phyloP scores from a whole-genome alignment of 73 alveolate genomes.

The Symbiodinium pilosum region DNA sequence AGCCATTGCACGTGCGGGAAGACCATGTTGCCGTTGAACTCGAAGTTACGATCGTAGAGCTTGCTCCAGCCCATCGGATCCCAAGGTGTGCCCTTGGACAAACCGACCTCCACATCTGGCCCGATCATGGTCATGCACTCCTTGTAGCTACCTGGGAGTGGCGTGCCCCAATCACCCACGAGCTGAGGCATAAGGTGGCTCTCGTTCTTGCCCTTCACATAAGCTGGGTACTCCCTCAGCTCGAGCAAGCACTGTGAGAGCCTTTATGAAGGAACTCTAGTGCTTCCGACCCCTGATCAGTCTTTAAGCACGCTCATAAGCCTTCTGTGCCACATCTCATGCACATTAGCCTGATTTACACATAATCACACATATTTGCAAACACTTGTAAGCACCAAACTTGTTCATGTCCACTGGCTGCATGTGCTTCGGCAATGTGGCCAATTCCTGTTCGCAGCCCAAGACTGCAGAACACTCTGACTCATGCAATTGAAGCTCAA shows the following conservation, averaged over 20 bases:
- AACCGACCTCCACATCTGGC: conserved; percentile 87
- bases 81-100: conserved; percentile 80
- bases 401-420: conserved; percentile 26
- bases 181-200: conserved; percentile 21
- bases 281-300: too few relatives aligned
- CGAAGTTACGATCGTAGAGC: conserved; percentile 93
- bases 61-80: conserved; percentile 88
- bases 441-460: conserved; percentile 20
- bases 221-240: conserved; percentile 46
- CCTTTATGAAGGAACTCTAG: too few relatives aligned
- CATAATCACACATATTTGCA: too few relatives aligned
- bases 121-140: conserved; percentile 80
- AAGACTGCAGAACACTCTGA: not conserved
- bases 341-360: too few relatives aligned
- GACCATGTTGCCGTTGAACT: conserved; percentile 80
- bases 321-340: too few relatives aligned
- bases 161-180: conserved; percentile 91
- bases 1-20: conserved; percentile 94
- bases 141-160: conserved; percentile 84
- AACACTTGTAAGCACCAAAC: not conserved
- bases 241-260: not conserved
- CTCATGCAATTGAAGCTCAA: too few relatives aligned
- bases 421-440: conserved; percentile 79
- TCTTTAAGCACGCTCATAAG: too few relatives aligned
- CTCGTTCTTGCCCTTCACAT: conserved; percentile 49